Percentiles rank a stretch among this genome's conserved stretches.
These are phyloP conservation scores for Rhazya stricta DNA, from an alignment of 257 asterid species.

Conservation along the genomic window DNA sequence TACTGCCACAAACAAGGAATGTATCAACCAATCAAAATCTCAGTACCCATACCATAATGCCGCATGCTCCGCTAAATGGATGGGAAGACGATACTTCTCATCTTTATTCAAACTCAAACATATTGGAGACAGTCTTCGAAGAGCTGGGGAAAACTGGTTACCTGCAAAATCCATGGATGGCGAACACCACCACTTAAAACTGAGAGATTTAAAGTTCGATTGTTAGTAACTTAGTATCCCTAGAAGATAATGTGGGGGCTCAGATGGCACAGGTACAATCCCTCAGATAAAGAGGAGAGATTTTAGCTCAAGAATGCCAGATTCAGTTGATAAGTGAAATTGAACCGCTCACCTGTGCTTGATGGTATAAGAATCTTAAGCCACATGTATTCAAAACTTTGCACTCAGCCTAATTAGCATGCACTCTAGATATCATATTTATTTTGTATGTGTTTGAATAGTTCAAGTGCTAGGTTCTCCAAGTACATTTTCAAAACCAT, in stretches of 20 bases:
- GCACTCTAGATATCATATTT: not conserved
- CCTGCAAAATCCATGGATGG: conserved; percentile 8
- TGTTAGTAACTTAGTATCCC: not conserved
- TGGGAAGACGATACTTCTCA: conserved; percentile 4
- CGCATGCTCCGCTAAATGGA: not conserved
- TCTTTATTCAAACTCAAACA: not conserved
- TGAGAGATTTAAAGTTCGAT: not conserved
- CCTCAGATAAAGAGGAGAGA: not conserved
- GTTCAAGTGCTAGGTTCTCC: not conserved
- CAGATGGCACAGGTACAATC: not conserved
- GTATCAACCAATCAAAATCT: not conserved
- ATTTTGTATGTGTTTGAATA: not conserved
- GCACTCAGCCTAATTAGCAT: not conserved
- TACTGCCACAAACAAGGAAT: conserved; percentile 1
- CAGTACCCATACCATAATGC: conserved; percentile 1
- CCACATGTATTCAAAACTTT: not conserved
- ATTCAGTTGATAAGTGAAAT: too few species aligned
- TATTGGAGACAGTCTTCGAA: not conserved
- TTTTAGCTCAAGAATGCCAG: too few species aligned
- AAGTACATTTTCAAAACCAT: not conserved
- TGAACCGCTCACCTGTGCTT: too few species aligned
- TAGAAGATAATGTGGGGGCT: not conserved
- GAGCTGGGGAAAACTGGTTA: conserved; percentile 9
- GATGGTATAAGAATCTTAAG: not conserved
- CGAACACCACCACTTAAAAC: not conserved